A percentile compares a stretch with the other conserved stretches of the same genome.
Evolutionary conservation across 148 eudicot genomes (phyloP).

Genomic region (Vaccinium corymbosum): DNA sequence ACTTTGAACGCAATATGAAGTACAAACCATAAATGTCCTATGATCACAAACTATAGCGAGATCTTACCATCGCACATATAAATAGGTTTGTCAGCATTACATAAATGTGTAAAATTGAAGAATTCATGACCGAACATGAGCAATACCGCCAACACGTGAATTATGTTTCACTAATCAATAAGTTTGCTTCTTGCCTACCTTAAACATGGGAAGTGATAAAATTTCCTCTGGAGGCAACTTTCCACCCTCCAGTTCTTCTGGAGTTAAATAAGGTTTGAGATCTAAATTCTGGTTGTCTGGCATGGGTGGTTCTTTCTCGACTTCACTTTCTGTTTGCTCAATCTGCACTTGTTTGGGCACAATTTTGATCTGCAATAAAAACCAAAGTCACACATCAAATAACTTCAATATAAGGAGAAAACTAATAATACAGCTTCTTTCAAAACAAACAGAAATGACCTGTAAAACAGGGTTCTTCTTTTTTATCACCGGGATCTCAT

Average conservation of each 20-base stretch:
- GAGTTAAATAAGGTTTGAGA: constrained; percentile 50
- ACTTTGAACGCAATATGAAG: background rate
- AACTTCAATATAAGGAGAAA: background rate
- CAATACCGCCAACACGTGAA: background rate
- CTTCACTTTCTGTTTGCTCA: constrained; percentile 32
- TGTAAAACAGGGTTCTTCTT: constrained; percentile 82
- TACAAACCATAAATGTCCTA: background rate
- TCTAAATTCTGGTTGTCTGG: constrained; percentile 27
- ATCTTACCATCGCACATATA: background rate
- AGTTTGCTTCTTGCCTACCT: constrained; percentile 40
- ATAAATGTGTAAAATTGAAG: background rate
- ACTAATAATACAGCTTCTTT: background rate
- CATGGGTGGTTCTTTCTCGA: constrained; percentile 33
- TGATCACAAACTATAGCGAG: background rate
- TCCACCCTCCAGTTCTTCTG: constrained; percentile 69
- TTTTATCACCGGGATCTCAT: constrained; percentile 74
- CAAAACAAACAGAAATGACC: constrained; percentile 34
- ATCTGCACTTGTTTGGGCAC: constrained; percentile 58
- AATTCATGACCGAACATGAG: background rate
- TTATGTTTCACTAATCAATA: background rate
- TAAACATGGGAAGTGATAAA: constrained; percentile 91
- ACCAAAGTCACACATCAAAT: constrained; percentile 14
- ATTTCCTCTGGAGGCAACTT: constrained; percentile 93
- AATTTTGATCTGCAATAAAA: constrained; percentile 68
- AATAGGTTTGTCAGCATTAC: background rate